Evolutionary conservation across 2,329 filamentous ascomycete genomes (phyloP).

Genomic region (Exophiala xenobiotica): DNA sequence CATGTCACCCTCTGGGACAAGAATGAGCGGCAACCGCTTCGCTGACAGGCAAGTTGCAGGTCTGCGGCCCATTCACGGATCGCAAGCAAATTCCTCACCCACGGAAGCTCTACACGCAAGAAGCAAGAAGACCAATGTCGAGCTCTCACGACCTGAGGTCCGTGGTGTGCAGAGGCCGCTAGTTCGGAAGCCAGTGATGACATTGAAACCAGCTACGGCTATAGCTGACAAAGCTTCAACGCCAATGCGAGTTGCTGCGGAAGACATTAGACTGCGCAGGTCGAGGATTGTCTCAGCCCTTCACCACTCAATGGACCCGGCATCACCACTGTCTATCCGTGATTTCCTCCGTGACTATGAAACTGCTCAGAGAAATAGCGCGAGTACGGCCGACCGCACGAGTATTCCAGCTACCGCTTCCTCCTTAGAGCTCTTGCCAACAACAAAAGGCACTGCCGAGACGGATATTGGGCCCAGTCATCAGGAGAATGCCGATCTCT

Average conservation of each 20-base stretch:
- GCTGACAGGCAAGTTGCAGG: too few species aligned
- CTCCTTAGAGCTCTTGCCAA: constrained; percentile 27
- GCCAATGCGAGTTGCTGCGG: constrained; percentile 12
- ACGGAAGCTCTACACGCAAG: constrained; percentile 8
- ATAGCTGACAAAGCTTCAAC: constrained; percentile 14
- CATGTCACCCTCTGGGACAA: constrained; percentile 45
- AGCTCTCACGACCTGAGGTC: too few species aligned
- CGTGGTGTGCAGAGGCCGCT: too few species aligned
- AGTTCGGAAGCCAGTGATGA: too few species aligned
- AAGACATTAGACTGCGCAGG: constrained; percentile 43
- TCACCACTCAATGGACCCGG: constrained; percentile 49
- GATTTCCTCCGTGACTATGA: constrained; percentile 56
- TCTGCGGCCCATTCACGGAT: too few species aligned
- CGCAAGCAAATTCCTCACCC: background rate
- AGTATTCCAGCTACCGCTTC: constrained; percentile 28
- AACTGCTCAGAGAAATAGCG: constrained; percentile 33
- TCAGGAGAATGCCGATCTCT: constrained; percentile 29
- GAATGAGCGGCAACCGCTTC: constrained; percentile 43
- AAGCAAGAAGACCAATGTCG: too few species aligned
- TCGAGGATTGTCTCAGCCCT: constrained; percentile 53
- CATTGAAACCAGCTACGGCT: constrained; percentile 27
- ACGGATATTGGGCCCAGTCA: constrained; percentile 33
- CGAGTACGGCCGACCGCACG: constrained; percentile 27
- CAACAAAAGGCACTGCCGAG: constrained; percentile 36
- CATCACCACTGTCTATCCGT: constrained; percentile 54